Conservation (phyloP, 768 basidiomycete genomes). For the Lactarius vividus region DNA sequence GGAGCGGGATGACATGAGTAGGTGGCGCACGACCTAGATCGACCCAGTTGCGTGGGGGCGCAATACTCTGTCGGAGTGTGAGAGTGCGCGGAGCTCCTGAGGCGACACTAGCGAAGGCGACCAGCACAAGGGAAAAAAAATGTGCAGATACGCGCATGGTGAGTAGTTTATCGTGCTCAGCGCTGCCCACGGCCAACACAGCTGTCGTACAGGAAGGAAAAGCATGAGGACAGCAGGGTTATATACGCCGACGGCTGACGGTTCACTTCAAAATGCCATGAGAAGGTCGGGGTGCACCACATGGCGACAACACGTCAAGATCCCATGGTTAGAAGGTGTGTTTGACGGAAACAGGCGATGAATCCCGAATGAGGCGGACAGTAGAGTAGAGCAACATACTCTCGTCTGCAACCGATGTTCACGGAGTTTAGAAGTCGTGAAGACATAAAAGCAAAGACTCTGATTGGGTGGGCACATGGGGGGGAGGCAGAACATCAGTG, state of each 20-base stretch:
- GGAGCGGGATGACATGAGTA: slow-evolving; percentile 50
- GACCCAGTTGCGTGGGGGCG: slow-evolving; percentile 46
- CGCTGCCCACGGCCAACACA: neutral
- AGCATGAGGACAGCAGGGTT: neutral
- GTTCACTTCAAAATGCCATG: neutral
- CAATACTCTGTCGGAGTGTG: slow-evolving; percentile 46
- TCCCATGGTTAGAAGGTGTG: too few relatives aligned
- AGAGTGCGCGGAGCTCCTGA: slow-evolving; percentile 7
- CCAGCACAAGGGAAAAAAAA: neutral
- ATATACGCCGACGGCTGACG: neutral
- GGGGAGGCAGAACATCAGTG: neutral
- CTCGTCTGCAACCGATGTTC: neutral
- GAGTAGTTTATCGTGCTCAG: neutral
- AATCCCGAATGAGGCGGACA: too few relatives aligned
- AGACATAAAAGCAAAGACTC: neutral
- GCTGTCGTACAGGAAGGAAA: neutral
- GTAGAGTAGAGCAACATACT: neutral
- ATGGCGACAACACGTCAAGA: neutral
- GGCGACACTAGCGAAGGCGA: neutral
- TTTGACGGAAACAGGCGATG: too few relatives aligned
- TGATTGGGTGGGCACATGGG: neutral
- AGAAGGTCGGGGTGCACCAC: neutral
- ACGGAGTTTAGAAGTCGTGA: neutral
- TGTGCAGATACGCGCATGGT: neutral
- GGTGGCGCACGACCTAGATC: slow-evolving; percentile 42